Conservation (phyloP, 2,329 filamentous ascomycete species). For the Coniella vitis region DNA sequence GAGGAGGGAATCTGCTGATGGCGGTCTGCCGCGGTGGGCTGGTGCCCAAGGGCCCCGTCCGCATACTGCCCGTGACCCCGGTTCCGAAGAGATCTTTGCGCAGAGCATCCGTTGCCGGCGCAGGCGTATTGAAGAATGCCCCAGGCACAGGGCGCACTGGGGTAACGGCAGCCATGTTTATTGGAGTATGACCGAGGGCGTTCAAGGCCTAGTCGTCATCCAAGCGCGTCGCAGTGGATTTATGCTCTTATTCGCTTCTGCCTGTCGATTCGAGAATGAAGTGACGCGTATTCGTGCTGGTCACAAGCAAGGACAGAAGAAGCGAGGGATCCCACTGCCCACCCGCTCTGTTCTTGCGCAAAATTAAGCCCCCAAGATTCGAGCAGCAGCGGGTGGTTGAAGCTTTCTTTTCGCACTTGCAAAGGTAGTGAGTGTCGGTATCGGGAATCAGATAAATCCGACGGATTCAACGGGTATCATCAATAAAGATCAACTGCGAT, state of each 20-base stretch:
- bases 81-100: slow-evolving; percentile 45
- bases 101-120: slow-evolving; percentile 43
- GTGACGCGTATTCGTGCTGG: background rate
- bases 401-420: slow-evolving; percentile 24
- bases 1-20: slow-evolving; percentile 6
- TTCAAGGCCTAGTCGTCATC: background rate
- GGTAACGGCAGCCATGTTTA: slow-evolving; percentile 52
- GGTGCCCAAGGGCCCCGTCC: slow-evolving; percentile 12
- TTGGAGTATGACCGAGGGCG: background rate
- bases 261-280: background rate
- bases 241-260: background rate
- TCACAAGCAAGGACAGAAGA: background rate
- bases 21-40: slow-evolving; percentile 9
- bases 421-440: slow-evolving; percentile 19
- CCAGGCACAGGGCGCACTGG: slow-evolving; percentile 69
- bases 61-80: slow-evolving; percentile 12
- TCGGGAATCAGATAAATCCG: background rate
- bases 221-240: no score
- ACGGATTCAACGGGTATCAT: no score
- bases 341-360: slow-evolving; percentile 12
- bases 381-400: background rate
- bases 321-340: background rate
- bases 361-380: slow-evolving; percentile 4
- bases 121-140: slow-evolving; percentile 70
- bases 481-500: no score